phyloP scores from a whole-genome alignment of 2,329 filamentous ascomycete species.

The Shiraia sp. region DNA sequence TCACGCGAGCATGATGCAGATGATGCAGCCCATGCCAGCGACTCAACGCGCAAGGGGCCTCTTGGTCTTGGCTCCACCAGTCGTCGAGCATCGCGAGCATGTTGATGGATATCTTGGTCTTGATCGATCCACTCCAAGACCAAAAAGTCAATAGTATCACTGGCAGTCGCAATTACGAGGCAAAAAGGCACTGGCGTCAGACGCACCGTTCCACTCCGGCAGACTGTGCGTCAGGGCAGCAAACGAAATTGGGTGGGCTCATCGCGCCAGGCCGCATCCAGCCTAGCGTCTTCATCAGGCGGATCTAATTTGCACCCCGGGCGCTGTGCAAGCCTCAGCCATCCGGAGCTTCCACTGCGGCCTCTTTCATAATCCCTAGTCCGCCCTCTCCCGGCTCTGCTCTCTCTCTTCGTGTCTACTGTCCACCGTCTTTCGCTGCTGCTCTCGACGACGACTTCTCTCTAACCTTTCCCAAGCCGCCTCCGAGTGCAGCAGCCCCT shows the following conservation, averaged over 20 bases:
- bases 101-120: too few species aligned
- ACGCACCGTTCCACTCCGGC: too few species aligned
- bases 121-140: too few species aligned
- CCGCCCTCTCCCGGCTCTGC: conserved; percentile 21
- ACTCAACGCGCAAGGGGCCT: too few species aligned
- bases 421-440: conserved; percentile 10
- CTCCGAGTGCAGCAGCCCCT: conserved; percentile 15
- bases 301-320: conserved; percentile 28
- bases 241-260: conserved; percentile 24
- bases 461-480: conserved; percentile 7
- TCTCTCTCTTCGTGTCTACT: conserved; percentile 6
- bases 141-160: too few species aligned
- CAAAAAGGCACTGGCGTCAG: too few species aligned
- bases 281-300: conserved; percentile 17
- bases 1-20: too few species aligned
- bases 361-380: conserved; percentile 37
- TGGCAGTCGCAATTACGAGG: too few species aligned
- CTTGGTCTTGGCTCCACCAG: too few species aligned
- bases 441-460: conserved; percentile 3
- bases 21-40: too few species aligned
- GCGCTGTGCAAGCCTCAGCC: conserved; percentile 33
- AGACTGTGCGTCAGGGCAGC: conserved; percentile 17
- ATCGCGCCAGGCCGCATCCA: conserved; percentile 8
- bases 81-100: too few species aligned
- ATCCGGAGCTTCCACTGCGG: conserved; percentile 36